These are phyloP conservation scores for Trichocladium antarcticum DNA, from an alignment of 495 filamentous ascomycete species.

Conservation along the genomic window DNA sequence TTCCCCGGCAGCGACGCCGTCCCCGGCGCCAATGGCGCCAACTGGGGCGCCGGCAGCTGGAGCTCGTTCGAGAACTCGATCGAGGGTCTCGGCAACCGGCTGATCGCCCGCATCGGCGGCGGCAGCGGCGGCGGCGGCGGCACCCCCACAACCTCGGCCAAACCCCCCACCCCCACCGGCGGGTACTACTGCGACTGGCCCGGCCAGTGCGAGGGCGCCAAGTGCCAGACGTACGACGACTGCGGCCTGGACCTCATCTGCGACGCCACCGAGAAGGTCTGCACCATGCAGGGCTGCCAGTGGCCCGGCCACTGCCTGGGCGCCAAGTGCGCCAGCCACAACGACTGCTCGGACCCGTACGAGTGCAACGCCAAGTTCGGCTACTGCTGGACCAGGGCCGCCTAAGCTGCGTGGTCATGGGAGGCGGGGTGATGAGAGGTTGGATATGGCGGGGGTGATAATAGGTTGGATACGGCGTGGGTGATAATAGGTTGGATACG, in stretches of 20 bases:
- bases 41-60: conserved; percentile 38
- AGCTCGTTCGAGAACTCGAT: conserved; percentile 43
- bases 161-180: neutral
- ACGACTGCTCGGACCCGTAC: conserved; percentile 2
- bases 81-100: conserved; percentile 35
- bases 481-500: no score
- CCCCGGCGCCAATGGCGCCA: conserved; percentile 35
- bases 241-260: neutral
- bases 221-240: neutral
- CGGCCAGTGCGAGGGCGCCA: conserved; percentile 3
- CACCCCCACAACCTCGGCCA: neutral
- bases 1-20: conserved; percentile 42
- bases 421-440: neutral
- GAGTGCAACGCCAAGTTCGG: neutral
- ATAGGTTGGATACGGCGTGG: no score
- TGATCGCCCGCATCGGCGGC: conserved; percentile 15
- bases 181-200: neutral
- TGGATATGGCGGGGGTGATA: no score
- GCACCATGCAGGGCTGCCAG: conserved; percentile 1
- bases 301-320: conserved; percentile 8
- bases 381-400: neutral
- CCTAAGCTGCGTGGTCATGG: neutral
- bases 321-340: neutral
- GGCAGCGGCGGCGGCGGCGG: neutral
- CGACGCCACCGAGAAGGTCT: neutral